Base-by-base conservation (phyloP, 164 flowering plant species). In the Piper betle region DNA sequence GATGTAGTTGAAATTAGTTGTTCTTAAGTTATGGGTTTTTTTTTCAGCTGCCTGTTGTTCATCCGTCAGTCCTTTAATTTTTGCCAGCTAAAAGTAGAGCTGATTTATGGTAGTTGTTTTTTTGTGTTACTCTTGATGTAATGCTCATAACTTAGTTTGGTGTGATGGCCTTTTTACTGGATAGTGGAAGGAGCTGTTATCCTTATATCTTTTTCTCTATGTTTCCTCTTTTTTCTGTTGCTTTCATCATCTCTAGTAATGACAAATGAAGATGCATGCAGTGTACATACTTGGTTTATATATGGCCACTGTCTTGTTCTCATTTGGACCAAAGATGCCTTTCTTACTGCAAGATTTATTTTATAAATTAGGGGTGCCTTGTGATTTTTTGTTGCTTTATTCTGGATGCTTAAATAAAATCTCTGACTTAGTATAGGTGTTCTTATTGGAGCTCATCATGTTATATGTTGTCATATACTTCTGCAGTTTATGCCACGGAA, bases 401-500 rank as follows among this genome's bases (percentile, higher is more conserved):
- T n/a, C n/a, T n/a, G n/a, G n/a, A n/a, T n/a, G n/a, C n/a, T n/a
- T n/a, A n/a, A n/a, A n/a, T n/a, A n/a, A n/a, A n/a, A n/a, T n/a
- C n/a, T n/a, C n/a, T 53, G 56, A 43, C 12, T 6, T 43, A 43
- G 50, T 43, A 8, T 43, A 8, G 50, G 50, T 43, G 8, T 10
- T 3, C 50, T 15, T 43, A 43, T 43, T 3, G 8, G 12, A 43
- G 12, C 12, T 43, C 50, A 10, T 43, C 12, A 7, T 43, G 8
- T 43, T 43, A 15, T n/a, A n/a, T n/a, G n/a, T n/a, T 3, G 12
- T 43, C 8, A 43, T 6, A 7, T n/a, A 6, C 58, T 55, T 18
- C 19, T 70, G 73, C 83, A 89, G 94, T 86, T 74, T 57, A 63
- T 73, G 38, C 83, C 84, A 39, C 84, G 81, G 77, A 79, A 63